Evolutionary conservation across 2,329 filamentous ascomycete genomes (phyloP).

Genomic region (Falciphora oryzae): DNA sequence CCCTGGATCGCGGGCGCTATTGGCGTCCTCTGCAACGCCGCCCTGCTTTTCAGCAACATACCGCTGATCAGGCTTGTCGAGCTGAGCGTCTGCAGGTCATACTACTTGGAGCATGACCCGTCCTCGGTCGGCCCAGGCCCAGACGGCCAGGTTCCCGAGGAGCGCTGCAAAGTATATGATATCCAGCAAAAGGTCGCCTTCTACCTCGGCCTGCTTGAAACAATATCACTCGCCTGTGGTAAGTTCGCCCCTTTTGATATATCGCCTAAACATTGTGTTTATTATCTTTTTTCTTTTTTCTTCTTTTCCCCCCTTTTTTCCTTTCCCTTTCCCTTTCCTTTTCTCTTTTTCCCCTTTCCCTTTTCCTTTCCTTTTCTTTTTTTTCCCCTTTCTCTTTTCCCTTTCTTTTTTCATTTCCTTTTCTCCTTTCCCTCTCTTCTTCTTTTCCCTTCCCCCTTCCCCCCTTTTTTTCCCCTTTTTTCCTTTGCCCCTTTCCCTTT

Average conservation of each 20-base stretch:
- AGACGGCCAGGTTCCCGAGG: background rate
- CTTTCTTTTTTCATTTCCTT: no score
- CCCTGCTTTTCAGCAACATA: background rate
- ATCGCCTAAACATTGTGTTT: no score
- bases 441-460: no score
- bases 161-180: background rate
- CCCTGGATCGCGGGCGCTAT: background rate
- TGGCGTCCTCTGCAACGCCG: background rate
- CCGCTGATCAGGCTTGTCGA: background rate
- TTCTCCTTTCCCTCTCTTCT: no score
- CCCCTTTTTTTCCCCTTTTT: no score
- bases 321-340: no score
- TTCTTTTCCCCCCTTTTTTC: no score
- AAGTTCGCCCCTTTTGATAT: background rate
- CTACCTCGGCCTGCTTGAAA: background rate
- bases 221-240: background rate
- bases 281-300: no score
- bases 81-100: background rate
- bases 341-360: no score
- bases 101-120: background rate
- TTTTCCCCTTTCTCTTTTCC: no score
- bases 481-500: no score
- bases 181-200: background rate
- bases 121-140: background rate
- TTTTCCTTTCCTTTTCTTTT: no score